Base-by-base conservation (phyloP, 2,329 filamentous ascomycete genomes). In the Fusarium verrucosum region DNA sequence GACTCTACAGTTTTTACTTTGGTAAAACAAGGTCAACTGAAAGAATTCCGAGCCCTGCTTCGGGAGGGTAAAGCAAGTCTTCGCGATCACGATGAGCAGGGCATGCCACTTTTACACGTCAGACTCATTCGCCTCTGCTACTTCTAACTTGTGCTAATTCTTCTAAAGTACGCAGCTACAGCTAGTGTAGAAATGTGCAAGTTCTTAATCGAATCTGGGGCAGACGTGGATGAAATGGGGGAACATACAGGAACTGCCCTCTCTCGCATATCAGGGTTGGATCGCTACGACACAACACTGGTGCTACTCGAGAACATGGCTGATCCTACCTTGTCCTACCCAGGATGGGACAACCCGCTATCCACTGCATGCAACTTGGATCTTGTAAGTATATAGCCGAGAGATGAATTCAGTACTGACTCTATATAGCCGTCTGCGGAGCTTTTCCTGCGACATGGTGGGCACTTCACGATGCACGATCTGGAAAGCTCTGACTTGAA, bases 221-320 rank as follows among this genome's bases (percentile, higher is more conserved):
- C 51, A 22, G 62, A 65, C 1, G 50, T 65, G 6, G 60, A 65
- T n/a, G 60, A 65, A 4, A 61, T 65, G 41, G 50, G 38, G 6
- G 36, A 50, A 7, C 16, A 59, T 14, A 51, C 36, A 1, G 54
- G 53, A 2, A 65, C 59, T 11, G 49, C 59, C 2, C 45, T 65
- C 2, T 55, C 51, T 1, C 37, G 23, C 5, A 63, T 63, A 19
- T 32, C 54, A 9, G 59, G 54, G 1, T 6, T 55, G 2, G 33
- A 17, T 3, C 37, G 35, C 0, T 45, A 63, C 7, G 59, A 63
- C 10, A 63, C 43, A 3, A 58, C 44, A 13, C 13, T 55, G 6
- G n/a, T 63, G 8, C n/a, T 65, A 1, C 14, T 63, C 0, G 40
- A 65, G 20, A 63, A 49, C 2, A 63, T 63, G 54, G 61, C 61